Evolutionary conservation across 2,329 filamentous ascomycete species (phyloP), one percentile per base, ranked within the genome.

Genomic region (Elsinoe ampelina): DNA sequence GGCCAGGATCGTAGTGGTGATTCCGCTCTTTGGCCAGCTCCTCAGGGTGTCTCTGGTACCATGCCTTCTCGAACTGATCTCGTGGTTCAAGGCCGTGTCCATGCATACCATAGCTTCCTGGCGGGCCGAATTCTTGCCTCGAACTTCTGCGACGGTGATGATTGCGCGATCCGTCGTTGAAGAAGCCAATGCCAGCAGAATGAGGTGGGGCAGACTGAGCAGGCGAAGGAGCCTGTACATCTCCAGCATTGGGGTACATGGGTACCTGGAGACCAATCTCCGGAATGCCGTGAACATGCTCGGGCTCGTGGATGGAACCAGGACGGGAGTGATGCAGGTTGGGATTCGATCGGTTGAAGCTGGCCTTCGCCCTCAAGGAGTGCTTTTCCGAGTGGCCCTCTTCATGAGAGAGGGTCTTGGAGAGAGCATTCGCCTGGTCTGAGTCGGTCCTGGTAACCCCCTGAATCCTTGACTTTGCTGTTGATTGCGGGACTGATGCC

Each of bases 201-300:
- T 67, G 74, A 48, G 70, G 65, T 54, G 70, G 63, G 13, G 67
- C 65, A 58, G 72, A 75, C 7, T 84, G 85, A 2, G 83, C 81
- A 1, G 91, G 90, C 1, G 91, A 93, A 2, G 93, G 93, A 12
- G 93, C 93, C 73, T 98, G 93, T 8, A 97, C 93, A 68, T 97
- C 92, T 60, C 93, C 93, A 42, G 93, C 88, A 68, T 93, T 83
- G 55, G 85, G 87, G 68, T 93, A 86, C 88, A 98, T 93, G 51
- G 93, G 93, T 38, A 98, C 92, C 67, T 91, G 86, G 66, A 88
- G 83, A 48, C 92, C 92, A 63, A 96, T 93, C 68, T 95, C 88
- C 1, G 91, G 91, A 64, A 96, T 95, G 19, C 91, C 92, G 57
- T 90, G 84, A 61, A 93, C 87, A 26, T 65, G 59, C 45, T 92